Evolutionary conservation across 495 filamentous ascomycete genomes (phyloP).

Genomic region (Cudoniella acicularis): DNA sequence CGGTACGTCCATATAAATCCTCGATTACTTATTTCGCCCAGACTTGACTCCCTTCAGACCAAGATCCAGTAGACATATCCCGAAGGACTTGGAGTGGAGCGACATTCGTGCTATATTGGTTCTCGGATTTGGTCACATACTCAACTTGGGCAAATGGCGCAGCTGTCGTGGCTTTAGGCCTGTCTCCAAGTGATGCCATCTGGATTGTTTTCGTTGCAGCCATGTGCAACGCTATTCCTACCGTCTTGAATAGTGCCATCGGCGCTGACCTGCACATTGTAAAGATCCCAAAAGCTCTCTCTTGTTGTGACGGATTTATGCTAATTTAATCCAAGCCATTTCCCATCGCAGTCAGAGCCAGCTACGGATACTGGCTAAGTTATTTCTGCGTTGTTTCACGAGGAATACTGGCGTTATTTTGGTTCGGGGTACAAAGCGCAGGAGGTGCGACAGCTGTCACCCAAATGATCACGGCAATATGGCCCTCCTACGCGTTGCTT

Average conservation of each 20-base stretch:
- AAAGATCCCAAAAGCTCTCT: not conserved
- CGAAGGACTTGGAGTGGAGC: slow-evolving; percentile 28
- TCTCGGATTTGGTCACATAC: slow-evolving; percentile 31
- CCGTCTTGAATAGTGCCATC: slow-evolving; percentile 57
- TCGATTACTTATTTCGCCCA: not conserved
- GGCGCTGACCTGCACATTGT: slow-evolving; percentile 56
- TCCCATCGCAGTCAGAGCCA: slow-evolving; percentile 61
- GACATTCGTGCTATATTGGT: slow-evolving; percentile 32
- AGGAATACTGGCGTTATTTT: slow-evolving; percentile 66
- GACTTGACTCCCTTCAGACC: slow-evolving; percentile 16
- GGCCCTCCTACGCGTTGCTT: slow-evolving; percentile 56
- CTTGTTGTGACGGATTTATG: not conserved
- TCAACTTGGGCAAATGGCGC: slow-evolving; percentile 58
- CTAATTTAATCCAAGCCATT: slow-evolving; percentile 40
- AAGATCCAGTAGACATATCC: slow-evolving; percentile 28
- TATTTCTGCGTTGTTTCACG: slow-evolving; percentile 66
- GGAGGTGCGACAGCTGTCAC: slow-evolving; percentile 63
- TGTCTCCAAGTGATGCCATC: slow-evolving; percentile 59
- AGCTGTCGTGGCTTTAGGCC: slow-evolving; percentile 58
- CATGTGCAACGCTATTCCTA: slow-evolving; percentile 59
- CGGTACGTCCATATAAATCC: not conserved
- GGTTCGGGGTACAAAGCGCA: slow-evolving; percentile 67
- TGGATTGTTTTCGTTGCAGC: slow-evolving; percentile 53
- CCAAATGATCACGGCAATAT: slow-evolving; percentile 67
- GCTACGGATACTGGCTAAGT: slow-evolving; percentile 66